Evolutionary conservation across 1,284 basidiomycete genomes (phyloP).

Genomic region (Thecaphora thlaspeos): DNA sequence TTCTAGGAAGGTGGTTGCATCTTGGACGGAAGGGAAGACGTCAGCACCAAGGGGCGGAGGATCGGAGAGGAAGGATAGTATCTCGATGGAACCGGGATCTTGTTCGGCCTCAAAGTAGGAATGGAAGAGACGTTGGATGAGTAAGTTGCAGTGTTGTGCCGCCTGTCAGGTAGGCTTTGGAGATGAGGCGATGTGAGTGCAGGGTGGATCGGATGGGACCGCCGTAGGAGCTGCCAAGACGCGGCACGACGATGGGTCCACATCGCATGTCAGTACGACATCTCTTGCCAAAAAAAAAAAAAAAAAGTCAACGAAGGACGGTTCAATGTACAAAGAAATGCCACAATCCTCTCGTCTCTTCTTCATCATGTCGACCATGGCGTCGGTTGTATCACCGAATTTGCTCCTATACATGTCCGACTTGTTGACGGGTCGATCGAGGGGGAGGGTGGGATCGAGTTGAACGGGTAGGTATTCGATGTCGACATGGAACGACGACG

Average conservation of each 20-base stretch:
- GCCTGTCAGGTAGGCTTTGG: slow-evolving; percentile 3
- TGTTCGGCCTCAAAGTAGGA: slow-evolving; percentile 5
- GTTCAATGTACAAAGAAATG: slow-evolving; percentile 3
- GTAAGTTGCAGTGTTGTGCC: slow-evolving; percentile 3
- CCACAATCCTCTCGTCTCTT: slow-evolving; percentile 5
- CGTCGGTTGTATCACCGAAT: slow-evolving; percentile 2
- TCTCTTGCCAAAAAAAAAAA: too few species aligned
- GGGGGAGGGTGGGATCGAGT: slow-evolving; percentile 6
- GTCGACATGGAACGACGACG: not conserved
- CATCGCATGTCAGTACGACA: too few species aligned
- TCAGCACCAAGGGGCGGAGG: not conserved
- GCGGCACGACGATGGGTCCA: too few species aligned
- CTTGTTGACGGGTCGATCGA: slow-evolving; percentile 3
- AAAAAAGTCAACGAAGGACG: too few species aligned
- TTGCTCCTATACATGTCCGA: slow-evolving; percentile 1
- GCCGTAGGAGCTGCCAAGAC: slow-evolving; percentile 3
- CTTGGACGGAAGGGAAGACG: not conserved
- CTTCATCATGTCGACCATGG: slow-evolving; percentile 4
- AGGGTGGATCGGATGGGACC: slow-evolving; percentile 4
- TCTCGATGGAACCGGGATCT: slow-evolving; percentile 2
- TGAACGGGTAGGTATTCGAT: slow-evolving; percentile 8
- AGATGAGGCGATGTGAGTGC: slow-evolving; percentile 5
- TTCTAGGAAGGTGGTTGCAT: slow-evolving; percentile 1
- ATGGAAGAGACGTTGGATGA: slow-evolving; percentile 5
- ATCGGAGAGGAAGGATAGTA: not conserved